These are phyloP conservation scores for Micractinium conductrix DNA, from an alignment of 139 green algal species.

Conservation along the genomic window DNA sequence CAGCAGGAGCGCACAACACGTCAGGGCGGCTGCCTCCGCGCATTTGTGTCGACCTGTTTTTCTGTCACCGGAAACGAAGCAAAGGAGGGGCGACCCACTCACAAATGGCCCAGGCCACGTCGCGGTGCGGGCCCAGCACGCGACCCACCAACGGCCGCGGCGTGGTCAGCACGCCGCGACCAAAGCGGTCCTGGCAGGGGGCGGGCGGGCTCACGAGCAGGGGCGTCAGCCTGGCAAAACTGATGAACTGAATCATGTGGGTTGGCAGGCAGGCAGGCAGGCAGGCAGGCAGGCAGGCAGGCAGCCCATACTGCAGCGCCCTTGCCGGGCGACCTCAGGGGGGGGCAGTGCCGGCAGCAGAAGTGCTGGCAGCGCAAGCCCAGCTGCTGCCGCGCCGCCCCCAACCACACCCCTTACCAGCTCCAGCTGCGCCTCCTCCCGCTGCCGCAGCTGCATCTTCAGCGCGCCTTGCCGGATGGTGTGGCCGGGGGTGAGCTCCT, in stretches of 20 bases:
- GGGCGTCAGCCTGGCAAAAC: background rate
- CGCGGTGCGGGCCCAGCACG: background rate
- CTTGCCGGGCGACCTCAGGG: too few species aligned
- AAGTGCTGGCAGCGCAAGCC: background rate
- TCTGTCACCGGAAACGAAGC: too few species aligned
- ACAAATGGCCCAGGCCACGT: conserved; percentile 45
- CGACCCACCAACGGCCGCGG: background rate
- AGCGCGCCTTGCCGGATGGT: conserved; percentile 22
- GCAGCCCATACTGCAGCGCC: too few species aligned
- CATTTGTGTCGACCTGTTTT: too few species aligned
- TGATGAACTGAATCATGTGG: background rate
- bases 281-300: background rate
- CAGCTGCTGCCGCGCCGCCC: background rate
- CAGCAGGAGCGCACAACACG: background rate
- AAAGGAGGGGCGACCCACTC: background rate
- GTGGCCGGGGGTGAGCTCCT: background rate
- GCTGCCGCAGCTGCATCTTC: conserved; percentile 37
- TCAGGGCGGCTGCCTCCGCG: too few species aligned
- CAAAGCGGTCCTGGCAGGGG: conserved; percentile 40
- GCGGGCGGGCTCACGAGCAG: background rate
- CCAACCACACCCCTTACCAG: conserved; percentile 4
- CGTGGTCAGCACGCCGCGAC: conserved; percentile 22
- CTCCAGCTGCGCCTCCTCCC: conserved; percentile 38
- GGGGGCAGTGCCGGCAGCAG: too few species aligned
- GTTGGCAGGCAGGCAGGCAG: background rate